Conservation (phyloP, 2,329 filamentous ascomycete genomes). For the Cladobotryum protrusum region DNA sequence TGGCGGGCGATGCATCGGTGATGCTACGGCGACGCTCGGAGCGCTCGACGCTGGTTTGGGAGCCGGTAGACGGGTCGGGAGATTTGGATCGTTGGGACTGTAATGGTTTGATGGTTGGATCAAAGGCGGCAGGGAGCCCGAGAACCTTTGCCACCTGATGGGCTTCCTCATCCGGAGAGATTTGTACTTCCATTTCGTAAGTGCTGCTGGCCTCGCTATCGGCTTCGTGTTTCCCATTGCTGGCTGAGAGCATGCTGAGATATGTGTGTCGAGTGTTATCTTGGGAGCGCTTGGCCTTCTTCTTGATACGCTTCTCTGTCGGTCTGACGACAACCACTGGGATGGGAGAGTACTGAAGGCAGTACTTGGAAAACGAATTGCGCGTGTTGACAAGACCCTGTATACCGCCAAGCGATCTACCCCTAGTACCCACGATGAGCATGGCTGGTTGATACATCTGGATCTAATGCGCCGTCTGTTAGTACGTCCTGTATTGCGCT, state of each 20-base stretch:
- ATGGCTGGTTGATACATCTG: slow-evolving; percentile 87
- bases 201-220: slow-evolving; percentile 47
- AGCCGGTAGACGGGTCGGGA: slow-evolving; percentile 13
- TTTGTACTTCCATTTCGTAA: slow-evolving; percentile 49
- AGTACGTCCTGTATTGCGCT: slow-evolving; percentile 5
- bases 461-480: slow-evolving; percentile 50
- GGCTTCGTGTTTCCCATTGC: slow-evolving; percentile 50
- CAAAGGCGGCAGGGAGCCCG: slow-evolving; percentile 55
- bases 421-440: slow-evolving; percentile 82
- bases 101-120: slow-evolving; percentile 56
- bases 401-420: slow-evolving; percentile 76
- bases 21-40: slow-evolving; percentile 17
- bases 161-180: slow-evolving; percentile 56
- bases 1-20: slow-evolving; percentile 22
- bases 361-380: slow-evolving; percentile 91
- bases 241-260: slow-evolving; percentile 66
- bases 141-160: slow-evolving; percentile 58
- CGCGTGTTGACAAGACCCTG: slow-evolving; percentile 72
- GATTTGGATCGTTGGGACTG: slow-evolving; percentile 23
- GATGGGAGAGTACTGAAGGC: slow-evolving; percentile 85
- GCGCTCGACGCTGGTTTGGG: slow-evolving; percentile 12
- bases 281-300: slow-evolving; percentile 76
- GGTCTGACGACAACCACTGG: slow-evolving; percentile 90
- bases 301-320: slow-evolving; percentile 79
- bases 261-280: slow-evolving; percentile 74